Evolutionary conservation across 1,284 basidiomycete genomes (phyloP), one percentile per base, ranked within the genome.

Genomic region (Sanguinoderma infundibulare): DNA sequence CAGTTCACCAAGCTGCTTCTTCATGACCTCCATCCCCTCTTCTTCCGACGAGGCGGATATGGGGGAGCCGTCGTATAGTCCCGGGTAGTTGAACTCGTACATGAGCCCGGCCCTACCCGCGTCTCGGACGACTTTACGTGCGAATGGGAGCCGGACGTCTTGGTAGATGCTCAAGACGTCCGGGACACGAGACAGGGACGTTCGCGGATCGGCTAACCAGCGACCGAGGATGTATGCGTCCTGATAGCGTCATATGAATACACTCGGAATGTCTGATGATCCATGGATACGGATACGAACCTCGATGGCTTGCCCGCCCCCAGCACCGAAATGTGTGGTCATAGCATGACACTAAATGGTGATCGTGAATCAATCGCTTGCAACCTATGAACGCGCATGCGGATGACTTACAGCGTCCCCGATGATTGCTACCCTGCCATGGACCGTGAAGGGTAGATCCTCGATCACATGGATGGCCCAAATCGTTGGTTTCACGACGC

Each of bases 301-400:
- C 69, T 79, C 78, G 36, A 79, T 77, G 3, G 77, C 77, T 55
- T 78, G 77, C 1, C 77, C 77, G 4, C 77, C 79, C 9, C 77
- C 79, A 9, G 78, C 75, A 4, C 78, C 78, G 47, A 76, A 72
- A 66, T 78, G 76, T 0, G 78, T 77, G 32, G 70, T 72, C 77
- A 78, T 78, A 2, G 78, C 77, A 62, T 79, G 78, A 74, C 77
- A 76, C 78, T 40, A 7, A 24, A 32, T 24, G 20, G 9, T 14
- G 15, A 32, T 6, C 10, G 10, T 49, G n/a, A 22, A 20, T 12
- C 38, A 5, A 51, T 22, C 5, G 9, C 30, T 35, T 32, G 15
- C 12, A 22, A 24, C n/a, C 12, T 4, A 35, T 12, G 17, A 3
- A n/a, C 28, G 5, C 12, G 15, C 5, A n/a, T 4, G 22, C 20